phyloP scores from a whole-genome alignment of 2,329 filamentous ascomycete species.

The Penicillium sp. region DNA sequence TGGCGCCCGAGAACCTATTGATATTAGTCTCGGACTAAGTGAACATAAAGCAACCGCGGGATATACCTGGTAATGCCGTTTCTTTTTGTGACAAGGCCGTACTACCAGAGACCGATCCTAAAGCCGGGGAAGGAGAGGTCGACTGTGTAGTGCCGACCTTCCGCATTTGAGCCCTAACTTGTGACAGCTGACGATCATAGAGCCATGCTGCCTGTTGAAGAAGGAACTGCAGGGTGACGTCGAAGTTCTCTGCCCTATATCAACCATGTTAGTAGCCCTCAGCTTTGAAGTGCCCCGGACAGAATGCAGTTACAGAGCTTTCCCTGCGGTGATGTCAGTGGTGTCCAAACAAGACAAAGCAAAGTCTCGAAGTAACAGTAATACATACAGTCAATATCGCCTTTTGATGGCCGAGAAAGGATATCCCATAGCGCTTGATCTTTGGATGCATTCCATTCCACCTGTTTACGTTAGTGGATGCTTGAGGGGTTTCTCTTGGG shows the following conservation, averaged over 20 bases:
- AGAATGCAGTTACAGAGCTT: slow-evolving; percentile 59
- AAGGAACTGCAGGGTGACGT: slow-evolving; percentile 83
- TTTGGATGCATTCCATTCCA: slow-evolving; percentile 83
- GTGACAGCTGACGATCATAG: slow-evolving; percentile 84
- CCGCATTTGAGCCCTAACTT: slow-evolving; percentile 86
- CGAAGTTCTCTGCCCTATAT: slow-evolving; percentile 67
- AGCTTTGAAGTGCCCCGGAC: background rate
- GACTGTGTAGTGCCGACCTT: slow-evolving; percentile 53
- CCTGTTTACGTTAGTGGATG: slow-evolving; percentile 50
- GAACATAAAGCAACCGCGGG: background rate
- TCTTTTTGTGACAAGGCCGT: slow-evolving; percentile 36
- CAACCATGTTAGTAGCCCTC: slow-evolving; percentile 6
- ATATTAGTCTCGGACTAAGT: background rate
- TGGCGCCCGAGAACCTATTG: slow-evolving; percentile 39
- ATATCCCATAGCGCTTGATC: slow-evolving; percentile 89
- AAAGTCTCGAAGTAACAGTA: slow-evolving; percentile 23
- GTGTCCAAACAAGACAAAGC: slow-evolving; percentile 5
- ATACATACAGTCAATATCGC: slow-evolving; percentile 76
- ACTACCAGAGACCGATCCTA: slow-evolving; percentile 45
- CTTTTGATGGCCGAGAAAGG: slow-evolving; percentile 75
- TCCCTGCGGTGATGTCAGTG: slow-evolving; percentile 56
- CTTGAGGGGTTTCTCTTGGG: slow-evolving; percentile 1
- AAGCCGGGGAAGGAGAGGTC: slow-evolving; percentile 42
- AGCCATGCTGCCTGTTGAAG: slow-evolving; percentile 92
- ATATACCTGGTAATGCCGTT: slow-evolving; percentile 33